phyloP scores from a whole-genome alignment of 805 yeast species.

The Helenozyma rhizophorensis region DNA sequence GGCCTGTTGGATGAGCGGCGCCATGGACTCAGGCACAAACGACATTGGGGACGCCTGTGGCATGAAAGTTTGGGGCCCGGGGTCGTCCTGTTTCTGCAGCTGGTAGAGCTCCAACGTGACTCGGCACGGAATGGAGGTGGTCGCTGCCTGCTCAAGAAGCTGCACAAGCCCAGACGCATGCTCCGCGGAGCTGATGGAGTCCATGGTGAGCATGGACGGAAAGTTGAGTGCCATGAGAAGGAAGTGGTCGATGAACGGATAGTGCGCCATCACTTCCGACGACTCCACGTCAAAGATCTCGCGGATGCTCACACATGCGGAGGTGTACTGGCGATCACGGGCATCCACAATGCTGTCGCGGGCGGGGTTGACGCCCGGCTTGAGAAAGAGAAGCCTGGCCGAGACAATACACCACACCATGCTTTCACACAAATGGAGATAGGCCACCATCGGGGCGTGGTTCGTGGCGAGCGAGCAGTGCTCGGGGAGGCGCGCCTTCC shows the following conservation, averaged over 20 bases:
- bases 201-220: constrained; percentile 16
- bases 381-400: constrained; percentile 11
- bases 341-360: constrained; percentile 6
- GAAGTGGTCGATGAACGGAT: constrained; percentile 17
- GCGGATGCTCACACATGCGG: constrained; percentile 9
- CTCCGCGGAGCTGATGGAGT: constrained; percentile 4
- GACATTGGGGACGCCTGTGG: too few relatives aligned
- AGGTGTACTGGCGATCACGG: constrained; percentile 13
- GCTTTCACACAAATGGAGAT: constrained; percentile 13
- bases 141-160: constrained; percentile 7
- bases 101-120: constrained; percentile 16
- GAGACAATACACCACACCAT: constrained; percentile 19
- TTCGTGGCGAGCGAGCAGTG: constrained; percentile 13
- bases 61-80: too few relatives aligned
- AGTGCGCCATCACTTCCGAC: constrained; percentile 5
- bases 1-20: too few relatives aligned
- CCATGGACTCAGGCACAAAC: too few relatives aligned
- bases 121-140: constrained; percentile 13
- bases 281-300: constrained; percentile 6
- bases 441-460: constrained; percentile 15
- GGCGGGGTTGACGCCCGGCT: constrained; percentile 1
- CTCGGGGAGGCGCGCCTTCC: constrained; percentile 11
- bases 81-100: constrained; percentile 6
- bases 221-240: constrained; percentile 14
- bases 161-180: constrained; percentile 4